Evolutionary conservation across 2,329 filamentous ascomycete species (phyloP).

Genomic region (Zymoseptoria brevis): DNA sequence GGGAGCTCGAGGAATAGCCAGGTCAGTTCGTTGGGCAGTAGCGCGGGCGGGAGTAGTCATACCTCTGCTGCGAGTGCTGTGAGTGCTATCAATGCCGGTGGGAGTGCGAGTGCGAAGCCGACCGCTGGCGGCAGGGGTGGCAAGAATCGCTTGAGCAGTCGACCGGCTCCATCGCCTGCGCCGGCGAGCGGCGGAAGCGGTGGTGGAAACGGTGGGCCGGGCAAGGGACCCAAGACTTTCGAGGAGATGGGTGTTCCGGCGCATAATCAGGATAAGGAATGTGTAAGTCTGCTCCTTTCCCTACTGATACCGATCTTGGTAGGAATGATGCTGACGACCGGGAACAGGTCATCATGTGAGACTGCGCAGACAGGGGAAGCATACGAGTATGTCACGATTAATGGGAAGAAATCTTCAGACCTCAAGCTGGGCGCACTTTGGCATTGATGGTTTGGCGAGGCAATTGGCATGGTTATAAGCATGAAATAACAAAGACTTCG

Average conservation of each 20-base stretch:
- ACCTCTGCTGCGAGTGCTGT: background rate
- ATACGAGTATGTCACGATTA: too few species aligned
- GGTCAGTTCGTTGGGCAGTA: background rate
- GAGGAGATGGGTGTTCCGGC: slow-evolving; percentile 95
- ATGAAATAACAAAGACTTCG: too few species aligned
- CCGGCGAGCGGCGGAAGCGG: background rate
- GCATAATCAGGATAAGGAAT: slow-evolving; percentile 78
- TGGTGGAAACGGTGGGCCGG: slow-evolving; percentile 28
- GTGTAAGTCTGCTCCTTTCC: slow-evolving; percentile 46
- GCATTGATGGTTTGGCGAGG: too few species aligned
- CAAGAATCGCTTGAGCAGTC: background rate
- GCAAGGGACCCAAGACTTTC: slow-evolving; percentile 86
- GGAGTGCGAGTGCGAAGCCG: background rate
- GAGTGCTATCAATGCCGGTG: background rate
- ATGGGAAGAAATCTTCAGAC: too few species aligned
- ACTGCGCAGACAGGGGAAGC: background rate
- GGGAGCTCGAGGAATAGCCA: background rate
- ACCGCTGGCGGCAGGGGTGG: background rate
- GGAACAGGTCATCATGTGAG: background rate
- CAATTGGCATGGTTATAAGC: too few species aligned
- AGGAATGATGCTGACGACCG: background rate
- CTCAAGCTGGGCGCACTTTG: too few species aligned
- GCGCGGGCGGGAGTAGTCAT: background rate
- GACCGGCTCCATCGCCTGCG: background rate
- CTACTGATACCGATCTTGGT: background rate